Conservation (phyloP, 1,139 yeast species). For the Zygotorulaspora mrakii region DNA sequence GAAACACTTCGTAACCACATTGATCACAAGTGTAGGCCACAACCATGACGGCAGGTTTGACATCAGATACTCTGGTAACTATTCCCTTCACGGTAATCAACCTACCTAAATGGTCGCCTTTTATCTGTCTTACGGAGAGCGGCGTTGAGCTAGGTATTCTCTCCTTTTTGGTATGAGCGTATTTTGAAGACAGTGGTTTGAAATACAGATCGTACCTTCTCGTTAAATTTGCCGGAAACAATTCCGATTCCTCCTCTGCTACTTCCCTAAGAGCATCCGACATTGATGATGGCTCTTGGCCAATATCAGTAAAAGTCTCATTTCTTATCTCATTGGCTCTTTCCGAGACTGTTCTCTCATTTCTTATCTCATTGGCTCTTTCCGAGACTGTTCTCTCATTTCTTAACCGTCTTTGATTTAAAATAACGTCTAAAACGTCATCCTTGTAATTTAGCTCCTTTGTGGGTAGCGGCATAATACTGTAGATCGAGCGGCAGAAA, state of each 20-base stretch:
- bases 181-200: conserved; percentile 57
- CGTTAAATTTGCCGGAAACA: conserved; percentile 82
- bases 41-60: conserved; percentile 85
- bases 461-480: conserved; percentile 77
- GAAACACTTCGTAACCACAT: conserved; percentile 95
- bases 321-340: conserved; percentile 43
- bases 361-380: conserved; percentile 45
- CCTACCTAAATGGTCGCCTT: conserved; percentile 79
- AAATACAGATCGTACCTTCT: conserved; percentile 86
- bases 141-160: conserved; percentile 44
- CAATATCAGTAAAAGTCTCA: conserved; percentile 44
- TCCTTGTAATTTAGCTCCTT: conserved; percentile 74
- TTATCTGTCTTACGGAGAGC: conserved; percentile 83
- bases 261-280: conserved; percentile 34
- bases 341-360: conserved; percentile 51
- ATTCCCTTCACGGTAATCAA: conserved; percentile 90
- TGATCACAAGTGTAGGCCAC: conserved; percentile 97
- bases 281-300: conserved; percentile 28
- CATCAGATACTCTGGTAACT: conserved; percentile 93
- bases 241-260: conserved; percentile 39
- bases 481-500: conserved; percentile 71
- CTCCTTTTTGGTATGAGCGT: conserved; percentile 23
- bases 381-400: conserved; percentile 55
- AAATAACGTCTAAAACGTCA: conserved; percentile 87
- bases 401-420: conserved; percentile 82